Evolutionary conservation across 345 rosid genomes (phyloP), one percentile per base, ranked within the genome.

Genomic region (Eucalyptus sideroxylon): DNA sequence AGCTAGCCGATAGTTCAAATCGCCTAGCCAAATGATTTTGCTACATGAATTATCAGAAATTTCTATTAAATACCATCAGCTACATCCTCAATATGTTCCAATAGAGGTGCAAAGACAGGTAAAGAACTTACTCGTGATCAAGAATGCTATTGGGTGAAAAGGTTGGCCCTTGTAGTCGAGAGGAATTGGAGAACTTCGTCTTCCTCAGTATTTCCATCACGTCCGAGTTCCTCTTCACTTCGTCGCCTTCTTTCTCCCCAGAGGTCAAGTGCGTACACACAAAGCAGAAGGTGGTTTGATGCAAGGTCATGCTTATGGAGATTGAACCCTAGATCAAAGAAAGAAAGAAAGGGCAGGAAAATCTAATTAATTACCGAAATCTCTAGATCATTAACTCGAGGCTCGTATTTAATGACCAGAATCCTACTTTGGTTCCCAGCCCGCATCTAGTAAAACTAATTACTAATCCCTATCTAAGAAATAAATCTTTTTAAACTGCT

Each of bases 21-120:
- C 99, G n/a, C 99, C 99, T 11, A 98, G 97, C 99, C 99, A 98
- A 87, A 98, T 89, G 16, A 97, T 90, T 90, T 95, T 94, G 93
- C 99, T 98, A 94, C 92, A 89, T 23, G 69, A 53, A 87, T 4
- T 7, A 45, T 49, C 6, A 26, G 40, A 65, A 37, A 16, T 42
- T 27, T 13, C 56, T 11, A 87, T 47, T 31, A 80, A 59, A 49
- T 21, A 80, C 55, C 37, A 19, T 16, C 21, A 9, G 44, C 59
- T 30, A n/a, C 55, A 16, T 31, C 26, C 24, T 49, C 37, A 30
- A 86, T 86, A 23, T 50, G 49, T 69, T 50, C 55, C 27, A 51
- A 7, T 9, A 50, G 37, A 19, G 56, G 16, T 3, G 27, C 44
- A 81, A 27, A 86, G 6, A 40, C 85, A n/a, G 24, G 5, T 4